phyloP scores from a whole-genome alignment of 192 early-diverging fungal species.

The Coemansia aciculifera region DNA sequence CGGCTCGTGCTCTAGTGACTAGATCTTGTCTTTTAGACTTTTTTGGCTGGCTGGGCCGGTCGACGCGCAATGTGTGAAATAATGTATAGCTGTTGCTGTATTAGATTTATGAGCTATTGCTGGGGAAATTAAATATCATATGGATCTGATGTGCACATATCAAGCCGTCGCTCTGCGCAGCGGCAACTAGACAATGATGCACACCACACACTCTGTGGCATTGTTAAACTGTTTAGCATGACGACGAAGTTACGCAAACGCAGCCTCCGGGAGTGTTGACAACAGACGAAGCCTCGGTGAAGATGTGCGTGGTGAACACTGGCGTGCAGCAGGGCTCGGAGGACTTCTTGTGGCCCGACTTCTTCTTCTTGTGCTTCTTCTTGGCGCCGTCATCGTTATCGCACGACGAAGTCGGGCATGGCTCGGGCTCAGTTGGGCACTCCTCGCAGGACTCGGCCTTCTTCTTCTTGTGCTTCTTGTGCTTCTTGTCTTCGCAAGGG shows the following conservation, averaged over 20 bases:
- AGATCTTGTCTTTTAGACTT: background rate
- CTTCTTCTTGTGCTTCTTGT: slow-evolving; percentile 33
- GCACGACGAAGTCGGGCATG: slow-evolving; percentile 13
- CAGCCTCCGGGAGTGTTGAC: slow-evolving; percentile 42
- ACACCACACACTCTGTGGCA: background rate
- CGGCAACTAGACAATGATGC: background rate
- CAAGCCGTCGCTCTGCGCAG: slow-evolving; percentile 25
- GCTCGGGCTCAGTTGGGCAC: slow-evolving; percentile 18
- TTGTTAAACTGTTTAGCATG: slow-evolving; percentile 11
- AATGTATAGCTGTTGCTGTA: slow-evolving; percentile 7
- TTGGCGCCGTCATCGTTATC: slow-evolving; percentile 16
- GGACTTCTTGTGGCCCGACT: slow-evolving; percentile 19
- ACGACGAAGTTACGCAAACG: slow-evolving; percentile 38
- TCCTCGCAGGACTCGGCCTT: slow-evolving; percentile 14
- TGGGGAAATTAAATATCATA: background rate
- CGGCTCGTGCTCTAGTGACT: slow-evolving; percentile 24
- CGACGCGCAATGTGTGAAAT: background rate
- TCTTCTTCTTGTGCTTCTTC: slow-evolving; percentile 25
- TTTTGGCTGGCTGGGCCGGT: background rate
- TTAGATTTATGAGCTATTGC: background rate
- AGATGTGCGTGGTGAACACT: slow-evolving; percentile 55
- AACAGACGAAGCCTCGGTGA: slow-evolving; percentile 47
- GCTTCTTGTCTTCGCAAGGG: slow-evolving; percentile 38
- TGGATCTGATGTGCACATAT: background rate
- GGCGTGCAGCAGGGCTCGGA: slow-evolving; percentile 18